Evolutionary conservation across 1,284 basidiomycete species (phyloP).

Genomic region (Boletellus dicymbophilus): DNA sequence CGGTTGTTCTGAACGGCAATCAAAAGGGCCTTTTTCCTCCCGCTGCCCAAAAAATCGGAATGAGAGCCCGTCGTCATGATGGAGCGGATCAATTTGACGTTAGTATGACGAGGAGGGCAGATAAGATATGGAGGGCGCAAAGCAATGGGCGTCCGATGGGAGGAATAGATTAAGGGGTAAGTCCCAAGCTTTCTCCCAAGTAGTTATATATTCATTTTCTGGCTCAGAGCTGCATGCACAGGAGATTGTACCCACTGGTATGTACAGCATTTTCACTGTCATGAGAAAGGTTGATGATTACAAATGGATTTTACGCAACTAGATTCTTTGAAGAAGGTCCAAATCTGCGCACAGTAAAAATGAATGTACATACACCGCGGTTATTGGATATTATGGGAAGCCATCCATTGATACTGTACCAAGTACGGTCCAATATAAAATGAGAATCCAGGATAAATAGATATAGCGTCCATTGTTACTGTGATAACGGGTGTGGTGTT

Average conservation of each 20-base stretch:
- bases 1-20: conserved; percentile 17
- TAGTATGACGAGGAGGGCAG: neutral
- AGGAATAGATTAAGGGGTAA: neutral
- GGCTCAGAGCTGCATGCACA: too few relatives aligned
- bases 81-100: neutral
- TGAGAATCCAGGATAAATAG: neutral
- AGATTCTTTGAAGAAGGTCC: neutral
- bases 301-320: neutral
- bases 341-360: too few relatives aligned
- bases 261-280: too few relatives aligned
- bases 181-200: too few relatives aligned
- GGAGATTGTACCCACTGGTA: too few relatives aligned
- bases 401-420: conserved; percentile 4
- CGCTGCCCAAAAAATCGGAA: neutral
- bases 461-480: conserved; percentile 4
- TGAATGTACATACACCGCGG: too few relatives aligned
- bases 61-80: conserved; percentile 11
- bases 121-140: conserved; percentile 14
- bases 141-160: neutral
- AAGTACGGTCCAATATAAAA: conserved; percentile 8
- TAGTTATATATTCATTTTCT: too few relatives aligned
- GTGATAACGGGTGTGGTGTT: too few relatives aligned
- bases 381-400: too few relatives aligned
- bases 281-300: too few relatives aligned
- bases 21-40: conserved; percentile 20